Evolutionary conservation across 2,329 filamentous ascomycete genomes (phyloP).

Genomic region (Talaromyces funiculosus): DNA sequence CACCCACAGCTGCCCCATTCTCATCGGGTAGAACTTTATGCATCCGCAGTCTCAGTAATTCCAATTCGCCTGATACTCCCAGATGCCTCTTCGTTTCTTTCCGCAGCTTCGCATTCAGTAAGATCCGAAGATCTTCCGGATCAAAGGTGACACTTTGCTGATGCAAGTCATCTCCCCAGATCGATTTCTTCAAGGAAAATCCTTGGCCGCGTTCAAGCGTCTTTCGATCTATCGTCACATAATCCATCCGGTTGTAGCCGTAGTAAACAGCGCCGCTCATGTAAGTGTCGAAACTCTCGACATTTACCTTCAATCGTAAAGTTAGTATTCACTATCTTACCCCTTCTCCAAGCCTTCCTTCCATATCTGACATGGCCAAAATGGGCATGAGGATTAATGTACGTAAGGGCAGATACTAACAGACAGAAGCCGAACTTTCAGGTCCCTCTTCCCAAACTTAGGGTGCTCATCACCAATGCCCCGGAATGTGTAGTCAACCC

Average conservation of each 20-base stretch:
- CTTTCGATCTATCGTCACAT: neutral
- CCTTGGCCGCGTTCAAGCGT: neutral
- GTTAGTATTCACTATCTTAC: neutral
- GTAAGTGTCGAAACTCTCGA: neutral
- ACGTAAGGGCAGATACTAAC: conserved; percentile 6
- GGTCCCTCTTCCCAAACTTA: conserved; percentile 15
- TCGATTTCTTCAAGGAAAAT: neutral
- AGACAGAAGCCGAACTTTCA: conserved; percentile 15
- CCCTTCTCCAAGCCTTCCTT: neutral
- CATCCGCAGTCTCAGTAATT: conserved; percentile 4
- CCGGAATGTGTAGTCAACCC: conserved; percentile 16
- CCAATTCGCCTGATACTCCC: neutral
- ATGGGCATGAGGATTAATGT: neutral
- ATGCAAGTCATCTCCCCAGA: neutral
- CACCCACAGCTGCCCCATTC: neutral
- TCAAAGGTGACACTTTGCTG: neutral
- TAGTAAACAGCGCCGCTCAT: conserved; percentile 16
- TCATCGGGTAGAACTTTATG: neutral
- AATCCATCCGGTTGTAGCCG: conserved; percentile 14
- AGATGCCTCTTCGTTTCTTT: neutral
- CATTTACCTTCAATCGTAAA: neutral
- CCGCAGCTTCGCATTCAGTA: neutral
- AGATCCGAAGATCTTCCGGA: neutral
- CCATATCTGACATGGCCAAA: neutral
- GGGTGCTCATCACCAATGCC: conserved; percentile 18